Percentiles rank a stretch among this genome's conserved stretches.
These are phyloP conservation scores for Citrullus mucosospermus DNA, from an alignment of 306 rosid genomes.

Conservation along the genomic window DNA sequence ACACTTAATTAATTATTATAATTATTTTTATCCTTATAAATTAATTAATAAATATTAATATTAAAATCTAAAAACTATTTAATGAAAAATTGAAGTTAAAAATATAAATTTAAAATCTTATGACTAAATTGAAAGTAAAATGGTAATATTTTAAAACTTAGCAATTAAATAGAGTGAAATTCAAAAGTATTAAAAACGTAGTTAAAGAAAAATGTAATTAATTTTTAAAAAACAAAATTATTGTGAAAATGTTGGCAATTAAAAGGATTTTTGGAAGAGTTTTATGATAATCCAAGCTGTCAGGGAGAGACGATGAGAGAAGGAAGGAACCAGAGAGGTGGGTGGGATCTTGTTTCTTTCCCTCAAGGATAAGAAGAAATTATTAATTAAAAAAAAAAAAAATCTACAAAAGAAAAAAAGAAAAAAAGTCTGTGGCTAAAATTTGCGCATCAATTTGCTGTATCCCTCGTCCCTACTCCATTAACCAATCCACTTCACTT, in stretches of 20 bases:
- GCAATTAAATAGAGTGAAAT: no score
- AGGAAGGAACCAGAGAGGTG: constrained; percentile 30
- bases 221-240: no score
- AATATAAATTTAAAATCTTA: no score
- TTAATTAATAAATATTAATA: no score
- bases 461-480: constrained; percentile 23
- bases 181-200: no score
- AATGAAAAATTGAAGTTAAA: no score
- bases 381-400: constrained; percentile 11
- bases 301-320: constrained; percentile 23
- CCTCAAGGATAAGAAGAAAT: constrained; percentile 16
- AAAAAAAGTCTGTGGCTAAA: constrained; percentile 52
- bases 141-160: no score
- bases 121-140: no score
- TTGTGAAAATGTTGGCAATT: background rate
- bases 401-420: constrained; percentile 2
- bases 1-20: no score
- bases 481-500: constrained; percentile 36
- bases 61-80: no score
- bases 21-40: no score
- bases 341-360: constrained; percentile 32
- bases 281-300: constrained; percentile 25
- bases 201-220: no score
- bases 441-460: constrained; percentile 43
- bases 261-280: background rate